phyloP scores from a whole-genome alignment of 1,284 basidiomycete species.

The Papiliotrema fonsecae region DNA sequence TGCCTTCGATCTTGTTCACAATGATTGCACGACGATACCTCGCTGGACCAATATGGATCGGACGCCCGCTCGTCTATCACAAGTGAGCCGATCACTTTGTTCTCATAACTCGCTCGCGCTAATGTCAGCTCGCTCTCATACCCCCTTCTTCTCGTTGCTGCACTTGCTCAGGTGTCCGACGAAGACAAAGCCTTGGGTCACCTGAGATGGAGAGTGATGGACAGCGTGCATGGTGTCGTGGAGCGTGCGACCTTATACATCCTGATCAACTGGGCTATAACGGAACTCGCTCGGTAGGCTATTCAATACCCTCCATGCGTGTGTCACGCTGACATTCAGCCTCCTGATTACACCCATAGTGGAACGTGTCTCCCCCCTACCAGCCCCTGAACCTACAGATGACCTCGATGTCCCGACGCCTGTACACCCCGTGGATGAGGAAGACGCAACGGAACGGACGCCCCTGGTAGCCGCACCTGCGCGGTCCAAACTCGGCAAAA shows the following conservation, averaged over 20 bases:
- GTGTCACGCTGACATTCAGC: not conserved
- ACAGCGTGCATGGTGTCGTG: slow-evolving; percentile 17
- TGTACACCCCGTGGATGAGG: slow-evolving; percentile 9
- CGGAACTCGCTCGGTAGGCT: slow-evolving; percentile 28
- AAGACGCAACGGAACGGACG: slow-evolving; percentile 27
- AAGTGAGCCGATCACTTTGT: slow-evolving; percentile 24
- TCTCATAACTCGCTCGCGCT: not conserved
- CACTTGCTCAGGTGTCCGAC: slow-evolving; percentile 21
- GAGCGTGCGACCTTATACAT: slow-evolving; percentile 29
- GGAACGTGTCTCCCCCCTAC: slow-evolving; percentile 3
- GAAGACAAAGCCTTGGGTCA: slow-evolving; percentile 20
- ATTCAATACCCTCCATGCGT: not conserved
- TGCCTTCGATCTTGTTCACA: slow-evolving; percentile 22
- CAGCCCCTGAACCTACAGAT: slow-evolving; percentile 9
- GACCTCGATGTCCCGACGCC: slow-evolving; percentile 7
- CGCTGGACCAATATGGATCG: slow-evolving; percentile 29
- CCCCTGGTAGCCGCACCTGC: slow-evolving; percentile 18
- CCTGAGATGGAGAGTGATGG: slow-evolving; percentile 34
- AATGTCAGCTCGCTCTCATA: slow-evolving; percentile 32
- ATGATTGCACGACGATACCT: slow-evolving; percentile 22
- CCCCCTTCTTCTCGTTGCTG: slow-evolving; percentile 32
- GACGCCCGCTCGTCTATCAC: slow-evolving; percentile 33
- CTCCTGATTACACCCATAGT: slow-evolving; percentile 13
- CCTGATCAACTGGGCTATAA: slow-evolving; percentile 31
- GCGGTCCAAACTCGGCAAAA: not conserved